Conservation (phyloP, 2,329 filamentous ascomycete genomes). For the Penicillium sp. region DNA sequence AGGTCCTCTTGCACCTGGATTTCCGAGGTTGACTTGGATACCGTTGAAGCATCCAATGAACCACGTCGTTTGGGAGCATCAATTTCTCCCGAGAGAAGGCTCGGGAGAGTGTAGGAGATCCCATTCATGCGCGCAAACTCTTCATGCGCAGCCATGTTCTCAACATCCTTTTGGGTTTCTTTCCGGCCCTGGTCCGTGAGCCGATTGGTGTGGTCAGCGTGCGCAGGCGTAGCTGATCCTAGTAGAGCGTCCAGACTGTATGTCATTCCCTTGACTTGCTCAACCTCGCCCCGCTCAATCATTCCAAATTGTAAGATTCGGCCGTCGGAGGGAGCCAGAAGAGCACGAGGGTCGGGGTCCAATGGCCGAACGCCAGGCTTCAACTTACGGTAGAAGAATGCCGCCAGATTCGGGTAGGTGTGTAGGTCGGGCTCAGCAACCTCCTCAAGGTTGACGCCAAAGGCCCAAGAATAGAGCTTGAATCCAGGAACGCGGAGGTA, state of each 20-base stretch:
- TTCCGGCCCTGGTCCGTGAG: conserved; percentile 33
- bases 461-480: conserved; percentile 84
- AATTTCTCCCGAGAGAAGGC: conserved; percentile 70
- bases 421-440: conserved; percentile 85
- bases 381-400: conserved; percentile 94
- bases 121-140: conserved; percentile 94
- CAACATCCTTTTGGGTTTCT: conserved; percentile 46
- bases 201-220: conserved; percentile 38
- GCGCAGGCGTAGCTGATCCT: conserved; percentile 56
- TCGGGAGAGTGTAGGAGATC: conserved; percentile 89
- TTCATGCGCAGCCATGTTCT: conserved; percentile 74
- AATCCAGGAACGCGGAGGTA: conserved; percentile 85
- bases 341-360: conserved; percentile 72
- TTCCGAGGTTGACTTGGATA: conserved; percentile 67
- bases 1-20: conserved; percentile 81
- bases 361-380: conserved; percentile 85
- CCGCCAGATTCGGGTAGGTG: conserved; percentile 84
- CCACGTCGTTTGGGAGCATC: conserved; percentile 47
- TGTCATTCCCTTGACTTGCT: conserved; percentile 98
- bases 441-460: conserved; percentile 87
- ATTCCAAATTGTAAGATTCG: conserved; percentile 86
- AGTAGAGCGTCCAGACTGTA: conserved; percentile 93
- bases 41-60: conserved; percentile 70
- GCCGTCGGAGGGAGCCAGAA: conserved; percentile 87
- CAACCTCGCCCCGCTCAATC: conserved; percentile 90